Evolutionary conservation across 2,329 filamentous ascomycete genomes (phyloP), one percentile per base, ranked within the genome.

Genomic region (Rhynchosporium secalis): DNA sequence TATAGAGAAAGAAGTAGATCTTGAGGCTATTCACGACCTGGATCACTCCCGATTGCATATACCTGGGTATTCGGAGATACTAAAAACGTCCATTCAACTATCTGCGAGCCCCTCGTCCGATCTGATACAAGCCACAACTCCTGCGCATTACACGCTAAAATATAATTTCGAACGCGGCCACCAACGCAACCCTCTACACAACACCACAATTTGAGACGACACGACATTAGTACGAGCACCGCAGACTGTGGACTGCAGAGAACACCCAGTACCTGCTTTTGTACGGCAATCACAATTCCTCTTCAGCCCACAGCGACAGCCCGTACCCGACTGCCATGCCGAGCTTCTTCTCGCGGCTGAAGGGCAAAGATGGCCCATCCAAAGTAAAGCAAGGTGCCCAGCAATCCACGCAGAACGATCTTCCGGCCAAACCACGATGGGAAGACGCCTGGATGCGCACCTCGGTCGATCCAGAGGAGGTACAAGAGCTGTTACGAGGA

Each of bases 361-460:
- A 91, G 81, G 83, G 84, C 79, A 92, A 88, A 78, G 91, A 95
- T 78, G 82, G 82, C 73, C 77, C 79, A 69, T 75, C 78, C 62
- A 82, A 82, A 70, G 72, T 69, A 20, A 90, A 89, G 78, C 93
- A 92, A 78, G 84, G 81, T 67, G 77, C 79, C 60, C 79, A 81
- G 65, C 76, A 81, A 66, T 76, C 81, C 59, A 75, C 79, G 15
- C 74, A 80, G 56, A 76, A 84, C 63, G 78, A 82, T 66, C 45
- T 55, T 31, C 85, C 87, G 43, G 77, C 81, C 65, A 92, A 92
- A 77, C 90, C 90, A 61, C 84, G 83, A 76, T 97, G 92, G 89
- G 90, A 91, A 65, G 90, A 97, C 75, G 90, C 92, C 67, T 99
- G 92, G 86, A 83, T 86, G 66, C 89, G 94, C 72, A 90, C 84